These are phyloP conservation scores for Oryza officinalis DNA, from an alignment of 176 grass and related monocot species.

Conservation along the genomic window DNA sequence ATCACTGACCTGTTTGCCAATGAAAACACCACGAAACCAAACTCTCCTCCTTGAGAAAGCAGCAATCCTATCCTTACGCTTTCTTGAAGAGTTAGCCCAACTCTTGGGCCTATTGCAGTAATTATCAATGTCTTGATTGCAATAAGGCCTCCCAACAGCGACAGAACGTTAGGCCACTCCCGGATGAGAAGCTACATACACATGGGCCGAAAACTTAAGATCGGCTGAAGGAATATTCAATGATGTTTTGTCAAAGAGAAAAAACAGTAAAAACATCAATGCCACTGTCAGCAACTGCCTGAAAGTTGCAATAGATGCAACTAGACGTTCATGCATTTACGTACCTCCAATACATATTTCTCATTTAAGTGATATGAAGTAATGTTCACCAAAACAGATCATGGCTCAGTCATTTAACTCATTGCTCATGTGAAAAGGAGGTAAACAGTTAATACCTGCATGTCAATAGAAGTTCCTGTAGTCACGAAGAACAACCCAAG, in stretches of 20 bases:
- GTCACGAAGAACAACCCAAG: conserved; percentile 98
- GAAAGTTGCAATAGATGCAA: not conserved
- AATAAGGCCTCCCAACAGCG: conserved; percentile 80
- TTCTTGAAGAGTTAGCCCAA: conserved; percentile 91
- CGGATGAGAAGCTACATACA: conserved; percentile 89
- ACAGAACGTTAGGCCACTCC: conserved; percentile 96
- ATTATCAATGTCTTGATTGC: conserved; percentile 89
- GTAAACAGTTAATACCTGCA: conserved; percentile 52
- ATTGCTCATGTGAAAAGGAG: not conserved
- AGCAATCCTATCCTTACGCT: conserved; percentile 91
- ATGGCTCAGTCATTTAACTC: not conserved
- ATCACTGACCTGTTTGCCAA: conserved; percentile 82
- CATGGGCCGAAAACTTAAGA: conserved; percentile 26
- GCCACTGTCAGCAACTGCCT: not conserved
- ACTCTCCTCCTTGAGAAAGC: conserved; percentile 99
- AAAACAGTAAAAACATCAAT: not conserved
- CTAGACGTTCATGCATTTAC: not conserved
- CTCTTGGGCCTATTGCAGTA: conserved; percentile 82
- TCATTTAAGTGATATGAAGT: conserved; percentile 1
- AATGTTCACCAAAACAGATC: conserved; percentile 14
- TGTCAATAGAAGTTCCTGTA: conserved; percentile 96
- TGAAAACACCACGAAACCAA: conserved; percentile 97
- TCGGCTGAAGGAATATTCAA: not conserved
- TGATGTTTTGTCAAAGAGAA: not conserved
- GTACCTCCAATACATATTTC: not conserved